Evolutionary conservation across 2,329 filamentous ascomycete species (phyloP).

Genomic region (Trichoderma sp.): DNA sequence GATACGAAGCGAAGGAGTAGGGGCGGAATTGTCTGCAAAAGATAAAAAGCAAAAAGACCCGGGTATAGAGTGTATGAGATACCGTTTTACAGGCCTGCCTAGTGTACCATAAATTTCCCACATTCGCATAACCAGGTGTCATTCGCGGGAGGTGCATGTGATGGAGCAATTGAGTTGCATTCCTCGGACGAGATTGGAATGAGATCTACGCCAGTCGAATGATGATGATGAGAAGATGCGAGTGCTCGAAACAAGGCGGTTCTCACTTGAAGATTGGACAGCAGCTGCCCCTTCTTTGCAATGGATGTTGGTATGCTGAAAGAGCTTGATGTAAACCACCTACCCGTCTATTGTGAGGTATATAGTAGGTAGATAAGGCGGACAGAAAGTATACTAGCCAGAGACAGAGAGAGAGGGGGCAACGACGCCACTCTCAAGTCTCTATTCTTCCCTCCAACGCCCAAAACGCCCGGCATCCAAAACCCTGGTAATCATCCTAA

Average conservation of each 20-base stretch:
- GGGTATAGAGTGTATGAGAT: constrained; percentile 61
- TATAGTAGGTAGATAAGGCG: background rate
- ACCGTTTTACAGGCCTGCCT: constrained; percentile 49
- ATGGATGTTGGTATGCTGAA: background rate
- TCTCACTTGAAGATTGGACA: too few species aligned
- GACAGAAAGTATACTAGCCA: background rate
- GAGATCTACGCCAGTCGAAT: background rate
- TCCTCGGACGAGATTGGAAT: background rate
- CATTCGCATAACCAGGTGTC: constrained; percentile 42
- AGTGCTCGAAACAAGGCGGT: background rate
- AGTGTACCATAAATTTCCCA: constrained; percentile 58
- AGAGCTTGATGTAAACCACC: background rate
- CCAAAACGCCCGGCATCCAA: constrained; percentile 25
- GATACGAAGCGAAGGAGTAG: constrained; percentile 31
- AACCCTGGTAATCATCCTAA: background rate
- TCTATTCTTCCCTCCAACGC: constrained; percentile 21
- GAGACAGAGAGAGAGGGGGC: background rate
- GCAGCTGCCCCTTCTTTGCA: background rate
- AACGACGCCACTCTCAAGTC: background rate
- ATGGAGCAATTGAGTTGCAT: background rate
- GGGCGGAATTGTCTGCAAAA: constrained; percentile 38
- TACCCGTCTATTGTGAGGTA: background rate
- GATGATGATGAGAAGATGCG: background rate
- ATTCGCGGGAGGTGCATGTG: constrained; percentile 37
- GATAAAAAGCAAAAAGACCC: constrained; percentile 44